Evolutionary conservation across 805 yeast genomes (phyloP).

Genomic region (Zygosaccharomyces bailii): DNA sequence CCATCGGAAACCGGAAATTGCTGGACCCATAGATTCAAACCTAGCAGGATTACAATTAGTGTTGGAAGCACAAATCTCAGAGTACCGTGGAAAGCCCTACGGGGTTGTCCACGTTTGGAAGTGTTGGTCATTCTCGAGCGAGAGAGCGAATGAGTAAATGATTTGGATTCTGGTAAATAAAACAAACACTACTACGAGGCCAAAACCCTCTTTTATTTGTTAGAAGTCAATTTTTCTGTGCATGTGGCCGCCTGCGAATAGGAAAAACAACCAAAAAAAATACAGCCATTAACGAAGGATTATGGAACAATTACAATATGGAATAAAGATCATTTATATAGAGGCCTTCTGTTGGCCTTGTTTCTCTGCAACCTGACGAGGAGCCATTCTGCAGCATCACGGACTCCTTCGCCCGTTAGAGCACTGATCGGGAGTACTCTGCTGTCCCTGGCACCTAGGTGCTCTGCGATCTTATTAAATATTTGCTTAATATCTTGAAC

Average conservation of each 20-base stretch:
- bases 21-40: constrained; percentile 1
- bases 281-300: not conserved
- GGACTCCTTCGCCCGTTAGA: constrained; percentile 69
- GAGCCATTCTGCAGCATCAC: constrained; percentile 88
- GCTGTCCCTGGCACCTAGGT: constrained; percentile 85
- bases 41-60: constrained; percentile 1
- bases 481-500: constrained; percentile 79
- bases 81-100: not conserved
- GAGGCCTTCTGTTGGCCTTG: constrained; percentile 40
- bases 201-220: not conserved
- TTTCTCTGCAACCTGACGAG: constrained; percentile 58
- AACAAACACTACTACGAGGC: not conserved
- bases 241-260: not conserved
- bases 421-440: constrained; percentile 90
- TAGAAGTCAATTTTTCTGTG: not conserved
- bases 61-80: constrained; percentile 7
- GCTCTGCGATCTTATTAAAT: constrained; percentile 76
- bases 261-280: not conserved
- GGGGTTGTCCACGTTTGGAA: not conserved
- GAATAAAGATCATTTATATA: constrained; percentile 19
- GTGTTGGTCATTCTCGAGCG: not conserved
- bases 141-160: not conserved
- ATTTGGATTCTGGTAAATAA: too few relatives aligned
- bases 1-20: not conserved
- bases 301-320: not conserved